Evolutionary conservation across 208 protist genomes (phyloP).

Genomic region (Tritrichomonas foetus): DNA sequence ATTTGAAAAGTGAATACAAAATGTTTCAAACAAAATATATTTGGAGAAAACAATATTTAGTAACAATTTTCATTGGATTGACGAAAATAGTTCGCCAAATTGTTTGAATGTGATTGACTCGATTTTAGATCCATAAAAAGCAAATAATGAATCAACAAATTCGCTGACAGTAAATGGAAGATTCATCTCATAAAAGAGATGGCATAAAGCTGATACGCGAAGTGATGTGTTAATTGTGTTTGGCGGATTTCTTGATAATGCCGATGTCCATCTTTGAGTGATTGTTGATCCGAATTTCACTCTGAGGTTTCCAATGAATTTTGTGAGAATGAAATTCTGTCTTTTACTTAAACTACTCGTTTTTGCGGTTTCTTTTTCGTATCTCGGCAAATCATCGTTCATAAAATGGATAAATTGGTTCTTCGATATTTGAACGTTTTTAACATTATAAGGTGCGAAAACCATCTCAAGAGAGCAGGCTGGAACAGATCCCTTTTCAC

Average conservation of each 20-base stretch:
- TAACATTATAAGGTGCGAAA: not conserved
- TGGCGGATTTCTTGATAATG: not conserved
- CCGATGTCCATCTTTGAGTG: not conserved
- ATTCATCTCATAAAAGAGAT: not conserved
- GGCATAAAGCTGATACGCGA: not conserved
- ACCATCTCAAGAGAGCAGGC: not conserved
- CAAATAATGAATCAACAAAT: conserved; percentile 15
- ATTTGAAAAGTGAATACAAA: too few relatives aligned
- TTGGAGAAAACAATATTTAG: too few relatives aligned
- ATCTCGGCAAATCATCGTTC: not conserved
- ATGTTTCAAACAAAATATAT: too few relatives aligned
- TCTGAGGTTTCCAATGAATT: not conserved
- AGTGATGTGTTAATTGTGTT: not conserved
- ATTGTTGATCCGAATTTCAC: not conserved
- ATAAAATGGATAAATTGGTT: not conserved
- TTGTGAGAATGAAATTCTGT: not conserved
- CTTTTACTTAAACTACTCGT: not conserved
- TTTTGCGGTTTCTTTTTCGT: not conserved
- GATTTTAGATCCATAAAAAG: not conserved
- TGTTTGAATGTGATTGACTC: not conserved
- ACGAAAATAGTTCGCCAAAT: not conserved
- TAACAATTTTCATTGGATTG: conserved; percentile 16
- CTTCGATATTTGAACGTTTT: not conserved
- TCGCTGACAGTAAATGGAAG: not conserved
- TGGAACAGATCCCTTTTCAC: not conserved